phyloP scores from a whole-genome alignment of 179 eudicot genomes.

The Beta corolliflora region DNA sequence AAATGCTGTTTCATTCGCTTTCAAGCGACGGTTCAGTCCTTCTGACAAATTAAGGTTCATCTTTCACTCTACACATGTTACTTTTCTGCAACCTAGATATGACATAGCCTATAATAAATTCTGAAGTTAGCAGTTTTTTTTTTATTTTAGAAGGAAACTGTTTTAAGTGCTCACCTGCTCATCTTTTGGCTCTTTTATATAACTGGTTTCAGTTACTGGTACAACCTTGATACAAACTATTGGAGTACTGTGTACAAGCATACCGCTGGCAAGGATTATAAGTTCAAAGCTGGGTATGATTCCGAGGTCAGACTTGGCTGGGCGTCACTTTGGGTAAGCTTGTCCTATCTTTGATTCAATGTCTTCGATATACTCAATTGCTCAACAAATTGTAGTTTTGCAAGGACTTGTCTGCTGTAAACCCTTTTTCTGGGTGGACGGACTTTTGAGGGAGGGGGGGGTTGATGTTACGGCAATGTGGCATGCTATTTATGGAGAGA shows the following conservation, averaged over 20 bases:
- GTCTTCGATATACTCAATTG: conserved; percentile 3
- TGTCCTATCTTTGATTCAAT: not conserved
- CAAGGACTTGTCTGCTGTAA: not conserved
- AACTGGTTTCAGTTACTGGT: conserved; percentile 66
- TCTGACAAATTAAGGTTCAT: conserved; percentile 91
- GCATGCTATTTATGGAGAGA: not conserved
- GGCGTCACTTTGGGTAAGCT: conserved; percentile 95
- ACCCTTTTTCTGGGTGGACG: not conserved
- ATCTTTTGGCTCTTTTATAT: not conserved
- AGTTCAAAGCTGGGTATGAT: conserved; percentile 94
- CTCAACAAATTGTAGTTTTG: not conserved
- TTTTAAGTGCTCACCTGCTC: conserved; percentile 3
- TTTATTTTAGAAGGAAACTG: not conserved
- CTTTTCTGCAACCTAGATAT: conserved; percentile 4
- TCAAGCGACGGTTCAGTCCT: conserved; percentile 82
- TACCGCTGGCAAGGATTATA: conserved; percentile 85
- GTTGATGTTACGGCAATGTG: not conserved
- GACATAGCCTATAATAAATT: not conserved
- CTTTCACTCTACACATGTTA: conserved; percentile 23
- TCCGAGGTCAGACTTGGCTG: conserved; percentile 85
- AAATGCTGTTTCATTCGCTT: conserved; percentile 76
- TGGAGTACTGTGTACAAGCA: conserved; percentile 95
- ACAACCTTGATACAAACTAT: conserved; percentile 72
- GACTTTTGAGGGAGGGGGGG: not conserved
- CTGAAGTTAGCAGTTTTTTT: not conserved